Base-by-base conservation (phyloP, 352 stramenopile genomes). In the Hyaloperonospora arabidopsidis region DNA sequence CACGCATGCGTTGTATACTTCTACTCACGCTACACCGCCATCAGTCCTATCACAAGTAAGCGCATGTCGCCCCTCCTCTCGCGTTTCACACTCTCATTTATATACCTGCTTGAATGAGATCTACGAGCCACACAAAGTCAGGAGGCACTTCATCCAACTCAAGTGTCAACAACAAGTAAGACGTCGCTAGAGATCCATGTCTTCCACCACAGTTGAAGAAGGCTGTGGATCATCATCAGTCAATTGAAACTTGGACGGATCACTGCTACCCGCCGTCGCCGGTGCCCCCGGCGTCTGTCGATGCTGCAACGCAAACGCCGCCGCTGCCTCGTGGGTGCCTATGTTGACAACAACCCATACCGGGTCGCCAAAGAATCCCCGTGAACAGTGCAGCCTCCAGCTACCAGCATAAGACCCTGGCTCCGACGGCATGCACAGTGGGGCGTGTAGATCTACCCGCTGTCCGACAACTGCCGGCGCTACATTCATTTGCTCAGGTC, bases 271-370 rank as follows among this genome's bases (percentile, higher is more conserved):
- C 32, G 49, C 48, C 38, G 40, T 38, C 29, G 52, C 49, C 14
- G 47, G 38, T 23, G 19, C 38, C 45, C 54, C 48, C 45, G 63
- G 60, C 32, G 61, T 52, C 34, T 61, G 55, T 17, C 64, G 60
- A 38, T 67, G 61, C 39, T 67, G 60, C 56, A 59, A 34, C n/a
- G 60, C 64, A 49, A 65, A 68, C 10, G 63, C 59, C 21, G 53
- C 52, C 0, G 54, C 54, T 35, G 45, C 45, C 19, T 71, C 56
- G n/a, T 36, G 56, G 1, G 56, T 70, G 22, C 61, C 67, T 35
- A 93, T 80, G 36, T 83, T 88, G 7, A 89, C 62, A 22, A 89
- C 55, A 23, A 91, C 70, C 83, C 83, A 93, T 11, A 90, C 68
- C 0, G 80, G 79, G 14, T 93, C 80, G 13, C 80, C 81, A 41